Base-by-base conservation (phyloP, 345 rosid genomes). In the Camelina sativa region DNA sequence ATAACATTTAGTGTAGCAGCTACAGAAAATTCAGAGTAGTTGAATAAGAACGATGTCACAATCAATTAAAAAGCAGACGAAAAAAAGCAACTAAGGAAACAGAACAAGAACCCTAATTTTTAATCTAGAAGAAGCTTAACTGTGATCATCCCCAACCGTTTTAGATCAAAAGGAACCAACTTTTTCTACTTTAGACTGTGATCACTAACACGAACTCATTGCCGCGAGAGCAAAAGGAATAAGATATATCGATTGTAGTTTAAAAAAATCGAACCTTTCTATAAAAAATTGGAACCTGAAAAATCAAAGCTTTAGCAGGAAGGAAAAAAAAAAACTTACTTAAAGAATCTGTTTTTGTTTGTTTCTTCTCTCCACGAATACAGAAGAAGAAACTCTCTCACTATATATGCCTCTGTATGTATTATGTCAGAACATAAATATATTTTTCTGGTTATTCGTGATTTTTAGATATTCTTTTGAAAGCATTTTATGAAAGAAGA, bases 351-450 rank as follows among this genome's bases (percentile, higher is more conserved):
- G 32, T 23, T 37, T 41, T 50, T 52, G 46, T 46, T 22, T 54
- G 37, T 43, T 53, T 74, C 8, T 53, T 74, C 8, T 65, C 62
- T 28, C 40, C 53, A 62, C 48, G 65, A 62, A 61, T 73, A 62
- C 52, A 62, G 50, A 70, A 38, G 64, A 71, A 62, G 28, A 41
- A 55, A 56, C 57, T 67, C 76, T 77, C 61, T 77, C 54, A 9
- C 65, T 46, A 9, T 8, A 16, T 32, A 20, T 63, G n/a, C 44
- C n/a, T 1, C n/a, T 43, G 8, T 73, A 12, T 32, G 7, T 32
- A 28, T 64, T 63, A 11, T 50, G 6, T 15, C 3, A n/a, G 8
- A 34, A 34, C 7, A 34, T 34, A 5, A 32, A 34, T 34, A 34
- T 7, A 1, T 34, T 34, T 6, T 34, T 34, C 8, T 17, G 52